phyloP scores from a whole-genome alignment of 2,329 filamentous ascomycete species.

The Huntiella decipiens region DNA sequence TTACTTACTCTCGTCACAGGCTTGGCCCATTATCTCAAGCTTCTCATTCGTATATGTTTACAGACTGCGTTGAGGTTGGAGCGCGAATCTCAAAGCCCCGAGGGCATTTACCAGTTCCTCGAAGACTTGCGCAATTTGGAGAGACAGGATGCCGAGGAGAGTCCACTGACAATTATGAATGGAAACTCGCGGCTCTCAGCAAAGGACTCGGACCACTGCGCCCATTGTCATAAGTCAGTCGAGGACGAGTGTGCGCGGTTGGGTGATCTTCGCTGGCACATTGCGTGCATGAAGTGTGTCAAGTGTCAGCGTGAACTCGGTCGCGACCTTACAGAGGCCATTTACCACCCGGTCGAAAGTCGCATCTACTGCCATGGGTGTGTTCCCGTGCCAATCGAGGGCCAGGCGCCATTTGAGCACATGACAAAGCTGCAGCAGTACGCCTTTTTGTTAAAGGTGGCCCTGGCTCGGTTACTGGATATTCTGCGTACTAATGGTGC shows the following conservation, averaged over 20 bases:
- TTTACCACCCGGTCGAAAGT: slow-evolving; percentile 48
- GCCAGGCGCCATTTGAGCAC: slow-evolving; percentile 39
- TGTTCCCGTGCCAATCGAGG: slow-evolving; percentile 35
- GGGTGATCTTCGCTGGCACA: slow-evolving; percentile 65
- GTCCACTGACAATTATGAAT: slow-evolving; percentile 44
- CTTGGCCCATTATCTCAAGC: slow-evolving; percentile 89
- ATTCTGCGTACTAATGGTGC: slow-evolving; percentile 72
- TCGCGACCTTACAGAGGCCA: slow-evolving; percentile 46
- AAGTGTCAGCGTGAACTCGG: slow-evolving; percentile 47
- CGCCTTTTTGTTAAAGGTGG: slow-evolving; percentile 78
- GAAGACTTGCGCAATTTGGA: slow-evolving; percentile 61
- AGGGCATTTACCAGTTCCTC: slow-evolving; percentile 66
- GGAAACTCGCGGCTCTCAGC: slow-evolving; percentile 50
- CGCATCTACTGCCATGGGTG: slow-evolving; percentile 56
- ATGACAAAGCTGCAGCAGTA: slow-evolving; percentile 86
- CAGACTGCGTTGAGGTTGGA: slow-evolving; percentile 86
- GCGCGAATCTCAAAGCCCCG: slow-evolving; percentile 54
- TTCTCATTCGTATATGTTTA: slow-evolving; percentile 89
- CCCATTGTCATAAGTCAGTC: slow-evolving; percentile 64
- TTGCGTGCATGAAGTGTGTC: slow-evolving; percentile 61
- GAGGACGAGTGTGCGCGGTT: slow-evolving; percentile 79
- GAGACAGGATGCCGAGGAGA: slow-evolving; percentile 45
- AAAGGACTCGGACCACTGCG: slow-evolving; percentile 69
- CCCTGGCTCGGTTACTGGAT: slow-evolving; percentile 70
- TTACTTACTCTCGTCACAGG: slow-evolving; percentile 94